Percentiles rank a stretch among this genome's conserved stretches.
phyloP scores from a whole-genome alignment of 768 basidiomycete genomes.

The Rhodocollybia butyracea region DNA sequence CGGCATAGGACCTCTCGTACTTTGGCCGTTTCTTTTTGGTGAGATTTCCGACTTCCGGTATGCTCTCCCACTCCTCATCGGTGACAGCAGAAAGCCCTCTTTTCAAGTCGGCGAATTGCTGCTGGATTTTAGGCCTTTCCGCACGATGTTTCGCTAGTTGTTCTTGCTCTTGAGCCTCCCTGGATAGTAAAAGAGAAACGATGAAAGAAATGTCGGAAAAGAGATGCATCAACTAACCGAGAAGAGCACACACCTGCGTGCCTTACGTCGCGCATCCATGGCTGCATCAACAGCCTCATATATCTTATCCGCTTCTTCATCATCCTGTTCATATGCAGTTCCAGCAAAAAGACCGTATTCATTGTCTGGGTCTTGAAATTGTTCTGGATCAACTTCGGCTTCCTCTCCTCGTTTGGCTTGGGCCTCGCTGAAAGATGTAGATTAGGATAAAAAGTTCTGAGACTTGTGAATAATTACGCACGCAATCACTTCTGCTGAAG shows the following conservation, averaged over 20 bases:
- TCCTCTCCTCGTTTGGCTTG: constrained; percentile 87
- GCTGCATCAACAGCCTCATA: constrained; percentile 89
- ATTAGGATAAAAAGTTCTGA: constrained; percentile 2
- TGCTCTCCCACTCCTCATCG: constrained; percentile 90
- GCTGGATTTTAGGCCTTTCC: constrained; percentile 91
- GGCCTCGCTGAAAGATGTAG: constrained; percentile 60
- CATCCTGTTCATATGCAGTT: constrained; percentile 94
- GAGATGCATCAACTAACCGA: constrained; percentile 36
- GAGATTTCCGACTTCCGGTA: constrained; percentile 95
- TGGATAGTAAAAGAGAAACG: constrained; percentile 21
- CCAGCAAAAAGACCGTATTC: constrained; percentile 95
- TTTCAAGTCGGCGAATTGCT: constrained; percentile 94
- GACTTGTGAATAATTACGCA: constrained; percentile 33
- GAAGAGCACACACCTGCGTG: constrained; percentile 62
- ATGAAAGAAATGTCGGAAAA: constrained; percentile 19
- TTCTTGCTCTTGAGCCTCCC: constrained; percentile 76
- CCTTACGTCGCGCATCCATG: constrained; percentile 84
- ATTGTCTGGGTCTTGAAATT: constrained; percentile 96
- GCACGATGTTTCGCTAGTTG: constrained; percentile 75
- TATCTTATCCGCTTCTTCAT: constrained; percentile 95
- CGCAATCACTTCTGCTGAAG: constrained; percentile 89
- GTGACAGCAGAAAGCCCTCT: constrained; percentile 82
- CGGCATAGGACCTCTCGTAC: constrained; percentile 84
- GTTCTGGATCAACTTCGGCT: constrained; percentile 81
- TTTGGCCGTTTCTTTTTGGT: constrained; percentile 86